A percentile compares a stretch with the other conserved stretches of the same genome.
phyloP scores from a whole-genome alignment of 2,329 filamentous ascomycete species.

The Fusarium tanahbumbuense region DNA sequence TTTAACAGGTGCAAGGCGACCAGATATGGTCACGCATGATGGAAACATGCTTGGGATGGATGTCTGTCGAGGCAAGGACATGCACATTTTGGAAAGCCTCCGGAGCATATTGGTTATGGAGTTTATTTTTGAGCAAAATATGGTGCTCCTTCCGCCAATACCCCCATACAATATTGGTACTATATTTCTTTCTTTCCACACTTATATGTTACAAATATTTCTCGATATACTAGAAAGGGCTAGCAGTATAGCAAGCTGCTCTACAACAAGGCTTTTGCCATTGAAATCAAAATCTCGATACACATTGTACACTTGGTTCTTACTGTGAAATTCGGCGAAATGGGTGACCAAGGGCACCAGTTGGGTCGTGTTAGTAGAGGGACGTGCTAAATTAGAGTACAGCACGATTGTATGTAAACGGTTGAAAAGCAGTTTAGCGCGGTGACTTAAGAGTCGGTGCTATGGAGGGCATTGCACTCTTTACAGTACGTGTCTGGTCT shows the following conservation, averaged over 20 bases:
- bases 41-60: constrained; percentile 39
- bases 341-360: neutral
- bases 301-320: neutral
- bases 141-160: constrained; percentile 28
- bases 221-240: constrained; percentile 13
- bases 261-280: constrained; percentile 1
- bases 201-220: constrained; percentile 20
- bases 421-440: neutral
- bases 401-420: neutral
- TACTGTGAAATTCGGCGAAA: neutral
- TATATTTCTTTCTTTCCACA: neutral
- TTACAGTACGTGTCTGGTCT: neutral
- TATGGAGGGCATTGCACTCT: neutral
- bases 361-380: neutral
- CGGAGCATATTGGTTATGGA: constrained; percentile 26
- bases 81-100: constrained; percentile 17
- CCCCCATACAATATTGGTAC: constrained; percentile 23
- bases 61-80: constrained; percentile 26
- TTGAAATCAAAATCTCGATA: constrained; percentile 4
- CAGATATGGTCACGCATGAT: constrained; percentile 34
- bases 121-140: constrained; percentile 22
- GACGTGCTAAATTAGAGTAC: constrained; percentile 6
- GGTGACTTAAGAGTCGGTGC: neutral
- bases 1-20: constrained; percentile 22
- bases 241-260: constrained; percentile 1